Evolutionary conservation across 2,329 filamentous ascomycete species (phyloP), one percentile per base, ranked within the genome.

Genomic region (Penicillium sp.): DNA sequence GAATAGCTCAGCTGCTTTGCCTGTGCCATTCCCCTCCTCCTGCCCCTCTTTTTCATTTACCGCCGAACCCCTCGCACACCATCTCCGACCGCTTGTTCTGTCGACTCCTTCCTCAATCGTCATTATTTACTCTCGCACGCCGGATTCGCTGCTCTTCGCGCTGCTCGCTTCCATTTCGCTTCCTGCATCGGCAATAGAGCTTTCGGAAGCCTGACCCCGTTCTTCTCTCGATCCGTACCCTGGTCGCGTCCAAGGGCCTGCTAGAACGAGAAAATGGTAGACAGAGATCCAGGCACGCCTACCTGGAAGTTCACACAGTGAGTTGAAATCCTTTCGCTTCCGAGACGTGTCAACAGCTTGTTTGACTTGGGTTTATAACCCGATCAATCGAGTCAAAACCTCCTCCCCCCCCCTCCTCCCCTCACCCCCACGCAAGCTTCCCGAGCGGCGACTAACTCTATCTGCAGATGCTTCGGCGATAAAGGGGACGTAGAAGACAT

Each of bases 261-360:
- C 63, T 70, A 71, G 71, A 76, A 93, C 65, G 65, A 68, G 64
- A 71, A 88, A 82, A 97, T 97, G 92, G 92, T 94, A 83, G 92
- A 97, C 86, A 89, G 88, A 82, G 92, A 96, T 81, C 84, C 89
- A 80, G 91, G 86, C 83, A 88, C 91, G 81, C 92, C 92, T 75
- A 97, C 92, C 80, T 97, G 93, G 93, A 97, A 97, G 84, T 97
- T 97, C 81, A 97, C 93, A 78, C 93, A 97, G 92, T 96, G 90
- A 78, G 91, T 83, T 57, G 34, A n/a, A n/a, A 18, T 18, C 46
- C 42, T 36, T 43, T 31, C 38, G 45, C 52, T 54, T 56, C 49
- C 45, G 29, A 36, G 44, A 39, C 43, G 14, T 36, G 10, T 45
- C 2, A 27, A 14, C 29, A 43, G 40, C n/a, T 46, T 54, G 22